Evolutionary conservation across 192 early-diverging fungal species (phyloP), one percentile per base, ranked within the genome.

Genomic region (Dimargaris verticillata): DNA sequence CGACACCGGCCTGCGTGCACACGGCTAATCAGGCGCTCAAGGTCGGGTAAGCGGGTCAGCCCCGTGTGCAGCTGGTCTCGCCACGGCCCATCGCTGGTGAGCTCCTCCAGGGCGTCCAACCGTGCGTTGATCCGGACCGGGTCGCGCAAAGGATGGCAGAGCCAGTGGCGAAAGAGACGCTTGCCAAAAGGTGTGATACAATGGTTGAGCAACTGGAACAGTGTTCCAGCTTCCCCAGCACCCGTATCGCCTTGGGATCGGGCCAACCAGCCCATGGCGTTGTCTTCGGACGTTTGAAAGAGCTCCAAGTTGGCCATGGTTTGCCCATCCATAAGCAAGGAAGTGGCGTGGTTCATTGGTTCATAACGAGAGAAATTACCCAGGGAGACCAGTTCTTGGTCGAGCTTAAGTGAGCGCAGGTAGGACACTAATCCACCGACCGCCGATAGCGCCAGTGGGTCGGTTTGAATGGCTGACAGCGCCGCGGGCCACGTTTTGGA

Each of bases 271-370:
- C 20, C 25, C 51, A 52, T 18, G 11, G 76, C 68, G 11, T 87
- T 83, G 64, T 93, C 92, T 13, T 72, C 62, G 0, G 85, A 78
- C 59, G 92, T 90, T 60, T 89, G 72, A 54, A 99, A 92, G 17
- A 99, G 71, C 62, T 99, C 94, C 24, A 99, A 67, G 60, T 96
- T 97, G 53, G 86, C 74, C 20, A 99, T 68, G 0, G 96, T 93
- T 52, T 92, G 91, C 4, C 92, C 93, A 58, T 99, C 94, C 28
- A 99, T 77, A 20, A 95, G 78, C 20, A 97, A 72, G 14, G 86
- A 85, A 11, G 79, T 77, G 1, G 72, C 68, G 28, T 83, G 79
- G 47, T 84, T 80, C 60, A 94, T 78, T 13, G 93, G 93, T 59
- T 92, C 80, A 66, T 99, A 99, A 1, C 66, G 38, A 25, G 76